Evolutionary conservation across 2,329 filamentous ascomycete genomes (phyloP).

Genomic region (Aureobasidium melanogenum): DNA sequence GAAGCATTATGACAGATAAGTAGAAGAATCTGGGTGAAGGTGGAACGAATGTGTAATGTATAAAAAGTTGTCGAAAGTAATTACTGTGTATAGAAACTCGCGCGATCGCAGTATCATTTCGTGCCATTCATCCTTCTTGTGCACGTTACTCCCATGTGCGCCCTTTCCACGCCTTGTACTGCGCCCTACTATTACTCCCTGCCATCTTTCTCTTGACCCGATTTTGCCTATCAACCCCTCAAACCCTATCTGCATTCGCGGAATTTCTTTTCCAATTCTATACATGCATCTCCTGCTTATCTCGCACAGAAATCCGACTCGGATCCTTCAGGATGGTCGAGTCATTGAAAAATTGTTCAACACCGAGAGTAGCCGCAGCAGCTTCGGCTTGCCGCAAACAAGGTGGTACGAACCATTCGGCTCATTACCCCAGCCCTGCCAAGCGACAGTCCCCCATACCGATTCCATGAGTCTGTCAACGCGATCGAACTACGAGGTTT

Average conservation of each 20-base stretch:
- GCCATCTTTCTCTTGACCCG: background rate
- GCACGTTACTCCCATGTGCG: background rate
- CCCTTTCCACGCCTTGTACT: background rate
- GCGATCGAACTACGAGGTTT: background rate
- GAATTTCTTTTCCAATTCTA: background rate
- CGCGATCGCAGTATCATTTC: too few species aligned
- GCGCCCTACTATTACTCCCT: too few species aligned
- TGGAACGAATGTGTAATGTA: background rate
- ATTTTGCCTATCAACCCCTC: conserved; percentile 1
- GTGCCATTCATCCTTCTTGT: background rate
- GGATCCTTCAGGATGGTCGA: background rate
- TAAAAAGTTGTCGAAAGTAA: background rate
- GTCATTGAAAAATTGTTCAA: background rate
- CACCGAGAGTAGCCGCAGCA: background rate
- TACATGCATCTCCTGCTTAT: background rate
- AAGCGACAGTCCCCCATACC: background rate
- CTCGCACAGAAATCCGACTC: background rate
- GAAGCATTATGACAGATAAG: too few species aligned
- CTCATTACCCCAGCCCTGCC: background rate
- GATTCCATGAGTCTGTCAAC: background rate
- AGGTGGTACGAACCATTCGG: background rate
- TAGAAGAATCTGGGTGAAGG: background rate
- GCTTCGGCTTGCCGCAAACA: background rate
- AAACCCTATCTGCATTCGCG: background rate
- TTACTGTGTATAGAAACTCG: too few species aligned